Percentiles rank a stretch among this genome's conserved stretches.
Evolutionary conservation across 2,329 filamentous ascomycete genomes (phyloP).

Genomic region (Beauveria bassiana): DNA sequence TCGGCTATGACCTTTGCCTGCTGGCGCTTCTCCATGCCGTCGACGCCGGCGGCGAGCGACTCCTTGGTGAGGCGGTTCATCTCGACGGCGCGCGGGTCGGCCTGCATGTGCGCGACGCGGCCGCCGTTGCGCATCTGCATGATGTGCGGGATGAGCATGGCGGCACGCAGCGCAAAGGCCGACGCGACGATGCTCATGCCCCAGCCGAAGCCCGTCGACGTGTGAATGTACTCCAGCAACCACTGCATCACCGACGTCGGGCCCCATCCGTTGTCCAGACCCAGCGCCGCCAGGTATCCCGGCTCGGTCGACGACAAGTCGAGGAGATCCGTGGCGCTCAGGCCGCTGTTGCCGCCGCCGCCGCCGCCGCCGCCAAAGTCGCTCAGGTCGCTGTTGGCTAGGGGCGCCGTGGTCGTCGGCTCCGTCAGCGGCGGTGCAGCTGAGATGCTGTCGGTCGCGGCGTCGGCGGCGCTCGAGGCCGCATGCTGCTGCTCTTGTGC

Average conservation of each 20-base stretch:
- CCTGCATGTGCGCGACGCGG: constrained; percentile 49
- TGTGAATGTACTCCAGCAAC: constrained; percentile 73
- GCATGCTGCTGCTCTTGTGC: background rate
- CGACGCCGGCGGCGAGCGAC: constrained; percentile 16
- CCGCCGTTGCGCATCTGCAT: constrained; percentile 31
- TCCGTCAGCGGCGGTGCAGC: constrained; percentile 17
- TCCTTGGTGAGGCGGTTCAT: constrained; percentile 43
- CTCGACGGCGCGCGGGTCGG: constrained; percentile 45
- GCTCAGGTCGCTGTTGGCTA: constrained; percentile 16
- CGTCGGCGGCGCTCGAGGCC: constrained; percentile 10
- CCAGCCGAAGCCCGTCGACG: constrained; percentile 72
- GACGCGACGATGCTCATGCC: constrained; percentile 64
- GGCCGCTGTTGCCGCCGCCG: constrained; percentile 24
- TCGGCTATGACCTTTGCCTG: constrained; percentile 27
- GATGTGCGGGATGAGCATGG: constrained; percentile 55
- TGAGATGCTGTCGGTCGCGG: constrained; percentile 10
- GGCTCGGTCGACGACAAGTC: constrained; percentile 60
- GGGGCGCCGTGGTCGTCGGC: constrained; percentile 10
- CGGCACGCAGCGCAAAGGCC: constrained; percentile 55
- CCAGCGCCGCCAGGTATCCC: constrained; percentile 75
- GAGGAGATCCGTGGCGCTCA: constrained; percentile 38
- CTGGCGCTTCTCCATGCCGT: constrained; percentile 33
- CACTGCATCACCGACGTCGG: constrained; percentile 67
- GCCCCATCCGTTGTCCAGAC: constrained; percentile 73
- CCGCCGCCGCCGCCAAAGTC: constrained; percentile 22